Conservation (phyloP, 2,329 filamentous ascomycete species). For the Emergomyces orientalis region DNA sequence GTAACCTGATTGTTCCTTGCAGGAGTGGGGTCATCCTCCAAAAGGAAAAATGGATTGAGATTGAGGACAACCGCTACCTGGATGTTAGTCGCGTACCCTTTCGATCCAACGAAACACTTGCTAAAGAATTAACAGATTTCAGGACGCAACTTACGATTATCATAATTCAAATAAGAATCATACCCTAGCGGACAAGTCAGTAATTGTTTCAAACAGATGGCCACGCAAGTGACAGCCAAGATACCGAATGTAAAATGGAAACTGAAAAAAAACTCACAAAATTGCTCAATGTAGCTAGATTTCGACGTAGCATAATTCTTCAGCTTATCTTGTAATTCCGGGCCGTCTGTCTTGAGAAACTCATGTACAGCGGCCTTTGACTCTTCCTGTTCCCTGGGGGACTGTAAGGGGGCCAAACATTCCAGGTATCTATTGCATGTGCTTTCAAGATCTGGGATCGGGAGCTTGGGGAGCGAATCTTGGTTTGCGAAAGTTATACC, state of each 20-base stretch:
- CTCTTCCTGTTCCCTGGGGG: constrained; percentile 69
- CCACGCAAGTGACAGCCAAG: not conserved
- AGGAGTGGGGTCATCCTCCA: constrained; percentile 95
- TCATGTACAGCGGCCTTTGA: constrained; percentile 71
- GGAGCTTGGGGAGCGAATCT: constrained; percentile 79
- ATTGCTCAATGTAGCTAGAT: constrained; percentile 96
- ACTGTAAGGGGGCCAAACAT: constrained; percentile 72
- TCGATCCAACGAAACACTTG: not conserved
- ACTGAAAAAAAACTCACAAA: constrained; percentile 61
- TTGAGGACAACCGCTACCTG: constrained; percentile 73
- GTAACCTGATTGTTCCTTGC: constrained; percentile 95
- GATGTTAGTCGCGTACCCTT: not conserved
- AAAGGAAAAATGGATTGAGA: constrained; percentile 91
- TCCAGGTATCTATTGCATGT: constrained; percentile 72
- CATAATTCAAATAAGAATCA: constrained; percentile 95
- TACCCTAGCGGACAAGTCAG: constrained; percentile 58
- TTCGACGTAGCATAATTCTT: constrained; percentile 84
- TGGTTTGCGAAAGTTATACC: constrained; percentile 85
- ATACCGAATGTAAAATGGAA: not conserved
- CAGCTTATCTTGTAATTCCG: constrained; percentile 74
- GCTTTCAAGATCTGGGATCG: constrained; percentile 76
- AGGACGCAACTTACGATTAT: constrained; percentile 54
- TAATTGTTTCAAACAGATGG: not conserved
- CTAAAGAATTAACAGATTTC: not conserved
- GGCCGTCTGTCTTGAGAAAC: constrained; percentile 72